Conservation (phyloP, 805 yeast species). For the Barnettozyma wickerhamii region DNA sequence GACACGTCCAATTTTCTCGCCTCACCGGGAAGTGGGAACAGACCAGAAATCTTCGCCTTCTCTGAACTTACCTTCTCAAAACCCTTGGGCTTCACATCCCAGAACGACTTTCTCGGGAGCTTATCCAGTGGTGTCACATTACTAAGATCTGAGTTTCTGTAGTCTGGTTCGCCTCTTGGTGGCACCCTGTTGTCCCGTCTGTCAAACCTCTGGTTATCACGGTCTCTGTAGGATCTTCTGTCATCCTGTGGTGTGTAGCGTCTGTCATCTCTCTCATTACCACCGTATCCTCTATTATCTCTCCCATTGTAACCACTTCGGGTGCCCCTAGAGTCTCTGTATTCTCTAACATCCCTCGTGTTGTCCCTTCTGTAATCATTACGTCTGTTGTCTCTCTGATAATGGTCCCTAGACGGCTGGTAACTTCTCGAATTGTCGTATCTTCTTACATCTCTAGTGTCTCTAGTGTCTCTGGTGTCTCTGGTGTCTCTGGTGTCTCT, state of each 20-base stretch:
- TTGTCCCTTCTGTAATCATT: slow-evolving; percentile 3
- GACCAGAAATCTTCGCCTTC: slow-evolving; percentile 72
- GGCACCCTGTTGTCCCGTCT: slow-evolving; percentile 12
- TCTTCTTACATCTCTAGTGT: slow-evolving; percentile 5
- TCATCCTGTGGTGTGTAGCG: background rate
- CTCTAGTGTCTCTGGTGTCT: slow-evolving; percentile 2
- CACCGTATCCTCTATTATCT: slow-evolving; percentile 9
- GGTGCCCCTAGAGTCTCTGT: slow-evolving; percentile 6
- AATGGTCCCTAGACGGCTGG: background rate
- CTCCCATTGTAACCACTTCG: slow-evolving; percentile 6
- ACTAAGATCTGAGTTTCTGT: slow-evolving; percentile 29
- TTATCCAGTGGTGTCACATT: slow-evolving; percentile 45
- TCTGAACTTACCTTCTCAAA: slow-evolving; percentile 72
- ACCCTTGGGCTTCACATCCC: slow-evolving; percentile 73
- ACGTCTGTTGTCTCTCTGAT: background rate
- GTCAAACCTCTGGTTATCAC: background rate
- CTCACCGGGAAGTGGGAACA: slow-evolving; percentile 72
- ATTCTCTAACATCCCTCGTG: slow-evolving; percentile 2
- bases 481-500: slow-evolving; percentile 5
- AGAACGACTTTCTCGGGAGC: slow-evolving; percentile 47
- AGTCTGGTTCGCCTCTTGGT: background rate
- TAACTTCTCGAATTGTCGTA: background rate
- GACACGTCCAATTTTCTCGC: slow-evolving; percentile 34
- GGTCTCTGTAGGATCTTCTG: slow-evolving; percentile 12
- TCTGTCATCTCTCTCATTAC: slow-evolving; percentile 8